These are phyloP conservation scores for Tuber calosporum DNA, from an alignment of 495 filamentous ascomycete species.

Conservation along the genomic window DNA sequence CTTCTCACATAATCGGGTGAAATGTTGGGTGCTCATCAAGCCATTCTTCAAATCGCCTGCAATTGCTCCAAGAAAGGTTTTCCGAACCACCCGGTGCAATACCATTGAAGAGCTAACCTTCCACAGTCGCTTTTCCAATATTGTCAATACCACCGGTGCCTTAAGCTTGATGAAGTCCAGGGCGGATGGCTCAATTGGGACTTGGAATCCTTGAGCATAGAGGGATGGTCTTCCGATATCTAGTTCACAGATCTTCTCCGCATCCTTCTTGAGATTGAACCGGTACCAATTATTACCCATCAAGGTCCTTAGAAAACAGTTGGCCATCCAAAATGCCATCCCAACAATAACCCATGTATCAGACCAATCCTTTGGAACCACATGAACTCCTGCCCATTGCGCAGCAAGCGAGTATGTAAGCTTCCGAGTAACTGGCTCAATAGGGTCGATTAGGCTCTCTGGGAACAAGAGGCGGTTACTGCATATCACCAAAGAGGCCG, in stretches of 20 bases:
- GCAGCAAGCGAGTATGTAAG: slow-evolving; percentile 78
- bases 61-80: slow-evolving; percentile 71
- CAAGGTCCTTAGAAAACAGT: slow-evolving; percentile 77
- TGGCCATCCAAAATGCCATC: slow-evolving; percentile 86
- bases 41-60: slow-evolving; percentile 67
- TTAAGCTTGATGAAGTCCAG: slow-evolving; percentile 87
- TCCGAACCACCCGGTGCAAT: slow-evolving; percentile 73
- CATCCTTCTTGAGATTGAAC: slow-evolving; percentile 78
- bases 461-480: slow-evolving; percentile 79
- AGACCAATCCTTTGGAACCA: slow-evolving; percentile 67
- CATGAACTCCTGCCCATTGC: slow-evolving; percentile 87
- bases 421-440: slow-evolving; percentile 66
- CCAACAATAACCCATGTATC: slow-evolving; percentile 92
- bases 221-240: slow-evolving; percentile 80
- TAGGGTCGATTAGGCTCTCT: slow-evolving; percentile 68
- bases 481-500: slow-evolving; percentile 78
- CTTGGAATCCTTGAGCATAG: slow-evolving; percentile 64
- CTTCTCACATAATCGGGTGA: slow-evolving; percentile 77
- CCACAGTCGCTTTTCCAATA: slow-evolving; percentile 78
- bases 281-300: slow-evolving; percentile 92
- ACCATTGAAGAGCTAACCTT: slow-evolving; percentile 80
- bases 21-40: slow-evolving; percentile 63
- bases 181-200: slow-evolving; percentile 73
- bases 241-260: slow-evolving; percentile 70
- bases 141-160: slow-evolving; percentile 83